These are phyloP conservation scores for Cucurbita ficifolia DNA, from an alignment of 306 rosid genomes.

Conservation along the genomic window DNA sequence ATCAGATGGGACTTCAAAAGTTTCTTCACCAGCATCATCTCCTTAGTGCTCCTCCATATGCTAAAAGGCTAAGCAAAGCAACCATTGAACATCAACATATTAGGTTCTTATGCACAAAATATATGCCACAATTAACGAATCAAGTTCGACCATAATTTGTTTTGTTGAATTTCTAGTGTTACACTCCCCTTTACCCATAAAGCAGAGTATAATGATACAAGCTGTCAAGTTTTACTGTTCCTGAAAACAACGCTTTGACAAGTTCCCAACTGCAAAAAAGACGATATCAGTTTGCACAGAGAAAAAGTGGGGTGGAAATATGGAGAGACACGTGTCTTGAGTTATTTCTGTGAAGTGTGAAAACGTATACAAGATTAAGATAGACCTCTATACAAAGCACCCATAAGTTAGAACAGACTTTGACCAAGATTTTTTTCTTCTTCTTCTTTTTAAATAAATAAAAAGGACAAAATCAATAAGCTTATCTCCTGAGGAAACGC, in stretches of 20 bases:
- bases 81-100: slow-evolving; percentile 1
- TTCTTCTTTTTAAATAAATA: not conserved
- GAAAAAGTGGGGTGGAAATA: not conserved
- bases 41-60: not conserved
- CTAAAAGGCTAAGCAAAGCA: not conserved
- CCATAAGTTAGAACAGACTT: not conserved
- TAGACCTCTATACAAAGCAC: slow-evolving; percentile 6
- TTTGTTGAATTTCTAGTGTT: slow-evolving; percentile 2
- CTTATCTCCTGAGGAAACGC: slow-evolving; percentile 3
- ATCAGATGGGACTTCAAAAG: not conserved
- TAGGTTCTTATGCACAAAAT: slow-evolving; percentile 2
- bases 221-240: not conserved
- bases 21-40: not conserved
- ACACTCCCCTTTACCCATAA: slow-evolving; percentile 10
- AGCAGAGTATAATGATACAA: not conserved
- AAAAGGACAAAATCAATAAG: not conserved
- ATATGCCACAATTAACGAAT: not conserved
- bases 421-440: not conserved
- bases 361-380: not conserved
- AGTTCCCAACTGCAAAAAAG: not conserved
- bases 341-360: not conserved
- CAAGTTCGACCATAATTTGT: not conserved
- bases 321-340: not conserved
- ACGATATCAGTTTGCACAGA: not conserved
- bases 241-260: slow-evolving; percentile 7